Evolutionary conservation across 1,139 yeast genomes (phyloP).

Genomic region (Saccharomyces uvarum): DNA sequence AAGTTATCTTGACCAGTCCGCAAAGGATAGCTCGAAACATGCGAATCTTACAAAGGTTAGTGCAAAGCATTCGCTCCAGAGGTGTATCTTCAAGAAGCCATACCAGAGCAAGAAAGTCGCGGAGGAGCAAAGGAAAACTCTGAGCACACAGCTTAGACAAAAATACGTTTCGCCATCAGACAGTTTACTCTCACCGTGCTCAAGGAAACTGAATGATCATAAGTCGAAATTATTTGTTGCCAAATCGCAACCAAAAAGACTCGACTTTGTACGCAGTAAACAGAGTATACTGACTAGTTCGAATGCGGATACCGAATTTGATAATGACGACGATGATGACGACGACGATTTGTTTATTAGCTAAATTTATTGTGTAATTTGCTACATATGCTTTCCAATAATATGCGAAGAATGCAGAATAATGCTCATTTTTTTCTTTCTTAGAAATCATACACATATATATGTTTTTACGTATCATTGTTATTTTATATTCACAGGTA

Average conservation of each 20-base stretch:
- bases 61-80: background rate
- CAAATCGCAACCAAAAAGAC: conserved; percentile 27
- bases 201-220: conserved; percentile 46
- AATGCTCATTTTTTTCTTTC: background rate
- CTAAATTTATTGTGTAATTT: background rate
- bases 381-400: background rate
- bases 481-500: background rate
- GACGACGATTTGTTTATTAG: background rate
- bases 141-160: conserved; percentile 11
- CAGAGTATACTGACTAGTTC: background rate
- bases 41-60: background rate
- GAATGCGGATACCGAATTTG: background rate
- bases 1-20: background rate
- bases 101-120: background rate
- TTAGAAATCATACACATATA: background rate
- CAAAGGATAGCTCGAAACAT: background rate
- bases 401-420: background rate
- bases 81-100: background rate
- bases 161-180: conserved; percentile 52
- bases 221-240: conserved; percentile 29
- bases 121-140: conserved; percentile 8
- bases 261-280: conserved; percentile 15
- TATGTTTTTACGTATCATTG: background rate
- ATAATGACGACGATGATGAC: background rate
- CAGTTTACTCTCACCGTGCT: conserved; percentile 48